These are phyloP conservation scores for Metarhizium guizhouense DNA, from an alignment of 2,329 filamentous ascomycete genomes.

Conservation along the genomic window DNA sequence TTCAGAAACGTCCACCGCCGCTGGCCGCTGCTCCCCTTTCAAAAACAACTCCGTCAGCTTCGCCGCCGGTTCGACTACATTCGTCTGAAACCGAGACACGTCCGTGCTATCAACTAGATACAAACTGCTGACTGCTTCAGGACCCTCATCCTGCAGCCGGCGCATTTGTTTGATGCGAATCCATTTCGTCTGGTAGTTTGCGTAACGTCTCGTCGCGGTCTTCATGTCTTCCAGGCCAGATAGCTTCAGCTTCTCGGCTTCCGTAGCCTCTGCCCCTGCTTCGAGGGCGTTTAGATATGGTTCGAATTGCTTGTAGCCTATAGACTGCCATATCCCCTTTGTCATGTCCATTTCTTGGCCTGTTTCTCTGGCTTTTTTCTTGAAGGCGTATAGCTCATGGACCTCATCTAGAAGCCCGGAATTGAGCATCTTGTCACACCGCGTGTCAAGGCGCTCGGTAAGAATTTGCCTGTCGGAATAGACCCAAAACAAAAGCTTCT, in stretches of 20 bases:
- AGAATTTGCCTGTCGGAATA: conserved; percentile 64
- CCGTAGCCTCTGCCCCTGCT: conserved; percentile 16
- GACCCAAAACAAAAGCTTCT: conserved; percentile 76
- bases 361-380: conserved; percentile 22
- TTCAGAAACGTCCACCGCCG: conserved; percentile 38
- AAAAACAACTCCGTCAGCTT: conserved; percentile 57
- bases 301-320: conserved; percentile 88
- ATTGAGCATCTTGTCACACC: conserved; percentile 78
- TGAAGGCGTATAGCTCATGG: conserved; percentile 33
- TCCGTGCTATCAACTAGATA: conserved; percentile 79
- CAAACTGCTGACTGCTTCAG: conserved; percentile 45
- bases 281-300: conserved; percentile 51
- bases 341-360: conserved; percentile 58
- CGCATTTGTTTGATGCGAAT: conserved; percentile 75
- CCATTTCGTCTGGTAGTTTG: conserved; percentile 77
- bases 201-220: conserved; percentile 78
- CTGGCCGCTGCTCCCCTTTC: conserved; percentile 40
- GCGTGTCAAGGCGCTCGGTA: conserved; percentile 59
- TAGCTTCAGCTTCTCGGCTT: conserved; percentile 46
- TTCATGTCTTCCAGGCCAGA: conserved; percentile 67
- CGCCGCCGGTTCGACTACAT: conserved; percentile 59
- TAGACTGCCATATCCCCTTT: conserved; percentile 90
- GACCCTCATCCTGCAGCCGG: conserved; percentile 47
- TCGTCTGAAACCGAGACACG: conserved; percentile 46
- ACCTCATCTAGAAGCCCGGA: conserved; percentile 42